A percentile compares a stretch with the other conserved stretches of the same genome.
phyloP scores from a whole-genome alignment of 768 basidiomycete species.

The Psilocybe sp. region DNA sequence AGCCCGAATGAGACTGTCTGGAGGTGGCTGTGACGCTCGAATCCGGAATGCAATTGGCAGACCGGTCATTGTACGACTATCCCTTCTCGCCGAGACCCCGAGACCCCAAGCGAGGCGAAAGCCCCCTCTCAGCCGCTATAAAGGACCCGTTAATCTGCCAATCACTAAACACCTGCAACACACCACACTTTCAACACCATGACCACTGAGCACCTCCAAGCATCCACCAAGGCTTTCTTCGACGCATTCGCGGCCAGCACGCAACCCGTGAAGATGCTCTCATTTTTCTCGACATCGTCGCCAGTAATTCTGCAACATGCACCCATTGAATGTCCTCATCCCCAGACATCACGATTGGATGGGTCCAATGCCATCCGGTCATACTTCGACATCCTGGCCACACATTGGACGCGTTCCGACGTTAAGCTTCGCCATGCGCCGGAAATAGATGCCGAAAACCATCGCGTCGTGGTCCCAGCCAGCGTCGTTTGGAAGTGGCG shows the following conservation, averaged over 20 bases:
- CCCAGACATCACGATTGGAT: slow-evolving; percentile 30
- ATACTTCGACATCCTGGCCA: slow-evolving; percentile 46
- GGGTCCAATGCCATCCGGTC: slow-evolving; percentile 47
- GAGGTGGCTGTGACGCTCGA: too few species aligned
- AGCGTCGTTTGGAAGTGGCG: slow-evolving; percentile 47
- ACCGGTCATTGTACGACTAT: slow-evolving; percentile 20
- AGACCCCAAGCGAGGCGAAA: slow-evolving; percentile 8
- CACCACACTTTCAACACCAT: slow-evolving; percentile 7
- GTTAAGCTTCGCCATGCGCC: slow-evolving; percentile 20
- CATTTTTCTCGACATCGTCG: slow-evolving; percentile 37
- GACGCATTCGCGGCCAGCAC: slow-evolving; percentile 32
- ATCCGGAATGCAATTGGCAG: slow-evolving; percentile 8
- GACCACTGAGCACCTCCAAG: slow-evolving; percentile 25
- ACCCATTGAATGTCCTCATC: slow-evolving; percentile 30
- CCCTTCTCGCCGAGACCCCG: slow-evolving; percentile 37
- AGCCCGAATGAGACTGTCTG: too few species aligned
- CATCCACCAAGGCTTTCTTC: slow-evolving; percentile 33
- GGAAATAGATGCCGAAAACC: slow-evolving; percentile 19
- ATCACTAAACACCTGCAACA: slow-evolving; percentile 3
- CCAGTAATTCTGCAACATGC: slow-evolving; percentile 39
- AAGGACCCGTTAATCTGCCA: slow-evolving; percentile 13
- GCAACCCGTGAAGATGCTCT: slow-evolving; percentile 29
- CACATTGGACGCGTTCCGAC: slow-evolving; percentile 39
- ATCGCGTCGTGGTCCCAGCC: slow-evolving; percentile 31
- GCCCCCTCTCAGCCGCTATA: slow-evolving; percentile 9